Conservation (phyloP, 2,329 filamentous ascomycete species). For the Colletotrichum echinochloae region DNA sequence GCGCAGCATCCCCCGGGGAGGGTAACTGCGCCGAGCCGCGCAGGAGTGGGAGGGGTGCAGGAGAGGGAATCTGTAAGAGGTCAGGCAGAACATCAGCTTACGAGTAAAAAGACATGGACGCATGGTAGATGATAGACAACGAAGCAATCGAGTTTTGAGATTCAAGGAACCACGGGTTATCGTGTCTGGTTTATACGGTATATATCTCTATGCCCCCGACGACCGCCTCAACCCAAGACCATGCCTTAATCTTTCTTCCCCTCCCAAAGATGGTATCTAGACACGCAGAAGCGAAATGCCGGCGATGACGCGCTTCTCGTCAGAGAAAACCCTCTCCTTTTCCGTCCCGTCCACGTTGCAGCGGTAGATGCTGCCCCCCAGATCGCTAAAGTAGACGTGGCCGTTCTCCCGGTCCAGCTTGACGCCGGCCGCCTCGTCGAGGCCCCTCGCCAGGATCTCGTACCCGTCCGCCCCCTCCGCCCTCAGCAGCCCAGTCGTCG, state of each 20-base stretch:
- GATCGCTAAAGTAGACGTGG: conserved; percentile 54
- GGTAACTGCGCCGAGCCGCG: not conserved
- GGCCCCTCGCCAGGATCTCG: conserved; percentile 48
- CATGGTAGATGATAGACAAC: not conserved
- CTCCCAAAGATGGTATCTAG: not conserved
- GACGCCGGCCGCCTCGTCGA: conserved; percentile 62
- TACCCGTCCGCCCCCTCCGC: conserved; percentile 23
- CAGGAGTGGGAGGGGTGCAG: not conserved
- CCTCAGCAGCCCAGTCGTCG: conserved; percentile 35
- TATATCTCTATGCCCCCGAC: not conserved
- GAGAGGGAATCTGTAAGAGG: no score
- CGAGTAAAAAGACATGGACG: not conserved
- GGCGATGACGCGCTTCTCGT: conserved; percentile 34
- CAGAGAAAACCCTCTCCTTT: conserved; percentile 44
- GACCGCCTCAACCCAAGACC: not conserved
- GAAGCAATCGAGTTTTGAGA: not conserved
- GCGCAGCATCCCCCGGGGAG: no score
- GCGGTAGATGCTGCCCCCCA: conserved; percentile 54
- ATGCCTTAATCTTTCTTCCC: no score
- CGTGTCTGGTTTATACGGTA: not conserved
- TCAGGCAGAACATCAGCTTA: not conserved
- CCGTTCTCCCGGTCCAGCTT: conserved; percentile 52
- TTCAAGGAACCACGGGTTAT: rapidly evolving
- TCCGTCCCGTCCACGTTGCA: conserved; percentile 49
- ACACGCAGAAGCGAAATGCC: conserved; percentile 13